Percentiles rank a stretch among this genome's conserved stretches.
Conservation (phyloP, 306 rosid genomes). For the Hylodesmum podocarpum region DNA sequence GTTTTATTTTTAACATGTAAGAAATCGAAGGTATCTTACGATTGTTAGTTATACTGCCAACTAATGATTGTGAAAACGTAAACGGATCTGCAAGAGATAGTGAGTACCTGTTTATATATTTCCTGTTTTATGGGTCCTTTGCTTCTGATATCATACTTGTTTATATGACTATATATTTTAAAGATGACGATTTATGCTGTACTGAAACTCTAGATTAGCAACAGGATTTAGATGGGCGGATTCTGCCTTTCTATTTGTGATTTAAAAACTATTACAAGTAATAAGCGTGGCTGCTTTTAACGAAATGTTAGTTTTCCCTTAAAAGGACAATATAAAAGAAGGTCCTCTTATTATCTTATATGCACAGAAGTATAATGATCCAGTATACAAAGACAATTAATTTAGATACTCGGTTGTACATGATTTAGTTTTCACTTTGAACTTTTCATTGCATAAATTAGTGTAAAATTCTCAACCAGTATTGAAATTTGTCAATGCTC, state of each 20-base stretch:
- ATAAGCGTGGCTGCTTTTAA: background rate
- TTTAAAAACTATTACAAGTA: background rate
- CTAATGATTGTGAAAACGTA: background rate
- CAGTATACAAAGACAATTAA: background rate
- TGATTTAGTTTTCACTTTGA: background rate
- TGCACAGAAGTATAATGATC: background rate
- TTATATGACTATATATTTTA: background rate
- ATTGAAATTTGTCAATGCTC: background rate
- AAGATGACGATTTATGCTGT: background rate
- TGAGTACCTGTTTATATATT: background rate
- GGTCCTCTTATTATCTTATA: background rate
- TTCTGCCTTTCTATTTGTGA: background rate
- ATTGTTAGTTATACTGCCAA: background rate
- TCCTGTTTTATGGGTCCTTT: background rate
- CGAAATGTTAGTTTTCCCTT: background rate
- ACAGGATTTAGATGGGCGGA: background rate
- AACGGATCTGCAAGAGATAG: background rate
- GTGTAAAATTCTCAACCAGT: background rate
- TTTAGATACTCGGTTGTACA: background rate
- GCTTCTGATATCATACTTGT: slow-evolving; percentile 1
- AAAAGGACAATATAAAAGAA: background rate
- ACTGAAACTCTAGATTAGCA: background rate
- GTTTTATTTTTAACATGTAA: background rate
- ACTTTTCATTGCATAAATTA: background rate
- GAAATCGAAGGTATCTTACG: background rate